Conservation (phyloP, 306 rosid species). For the Cucurbita maxima region DNA sequence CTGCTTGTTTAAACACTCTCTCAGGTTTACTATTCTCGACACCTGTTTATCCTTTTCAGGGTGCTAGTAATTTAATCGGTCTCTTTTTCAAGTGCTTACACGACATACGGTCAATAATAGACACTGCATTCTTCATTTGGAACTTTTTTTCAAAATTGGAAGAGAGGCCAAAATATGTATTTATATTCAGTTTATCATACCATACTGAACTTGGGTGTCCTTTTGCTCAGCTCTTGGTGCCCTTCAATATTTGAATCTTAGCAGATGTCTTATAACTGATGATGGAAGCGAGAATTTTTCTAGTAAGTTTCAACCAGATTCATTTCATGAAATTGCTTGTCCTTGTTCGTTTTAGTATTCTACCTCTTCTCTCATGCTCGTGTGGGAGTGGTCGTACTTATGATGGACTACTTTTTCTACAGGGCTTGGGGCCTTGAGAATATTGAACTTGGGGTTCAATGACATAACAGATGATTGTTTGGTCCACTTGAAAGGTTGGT, state of each 20-base stretch:
- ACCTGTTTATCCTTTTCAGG: not conserved
- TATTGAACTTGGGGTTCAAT: conserved; percentile 67
- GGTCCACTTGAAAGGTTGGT: conserved; percentile 63
- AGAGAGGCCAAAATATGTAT: not conserved
- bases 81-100: not conserved
- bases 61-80: not conserved
- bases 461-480: conserved; percentile 57
- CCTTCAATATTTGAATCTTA: conserved; percentile 64
- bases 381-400: not conserved
- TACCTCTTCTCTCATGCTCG: not conserved
- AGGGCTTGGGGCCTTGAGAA: conserved; percentile 64
- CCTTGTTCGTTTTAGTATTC: not conserved
- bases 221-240: conserved; percentile 48
- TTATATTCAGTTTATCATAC: not conserved
- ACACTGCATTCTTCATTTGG: not conserved
- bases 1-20: conserved; percentile 70
- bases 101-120: not conserved
- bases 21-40: conserved; percentile 46
- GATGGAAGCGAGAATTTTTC: conserved; percentile 56
- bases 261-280: conserved; percentile 53
- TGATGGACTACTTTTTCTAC: conserved; percentile 13
- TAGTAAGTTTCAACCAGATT: conserved; percentile 39
- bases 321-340: conserved; percentile 1
- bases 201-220: not conserved
- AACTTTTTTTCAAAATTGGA: not conserved